Conservation (phyloP, 192 early-diverging fungal species). For the Linnemannia exigua region DNA sequence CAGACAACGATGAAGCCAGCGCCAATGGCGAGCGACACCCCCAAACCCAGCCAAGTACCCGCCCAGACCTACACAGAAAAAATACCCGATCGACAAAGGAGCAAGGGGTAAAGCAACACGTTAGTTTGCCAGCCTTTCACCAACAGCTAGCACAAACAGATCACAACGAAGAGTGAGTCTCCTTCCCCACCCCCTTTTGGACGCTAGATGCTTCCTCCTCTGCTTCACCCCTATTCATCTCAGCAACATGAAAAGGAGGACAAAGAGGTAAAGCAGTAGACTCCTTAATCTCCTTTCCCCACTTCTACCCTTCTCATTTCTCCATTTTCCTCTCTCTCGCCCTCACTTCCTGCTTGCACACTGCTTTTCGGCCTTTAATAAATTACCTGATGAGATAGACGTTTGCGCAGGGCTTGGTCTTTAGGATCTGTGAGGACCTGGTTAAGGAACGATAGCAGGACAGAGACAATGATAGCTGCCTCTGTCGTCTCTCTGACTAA, state of each 20-base stretch:
- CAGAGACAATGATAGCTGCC: slow-evolving; percentile 88
- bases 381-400: slow-evolving; percentile 45
- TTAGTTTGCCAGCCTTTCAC: not conserved
- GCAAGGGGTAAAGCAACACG: not conserved
- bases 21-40: slow-evolving; percentile 78
- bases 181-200: not conserved
- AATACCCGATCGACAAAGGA: slow-evolving; percentile 4
- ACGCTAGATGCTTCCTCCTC: not conserved
- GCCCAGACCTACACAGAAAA: slow-evolving; percentile 76
- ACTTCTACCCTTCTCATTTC: not conserved
- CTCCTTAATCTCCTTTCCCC: not conserved
- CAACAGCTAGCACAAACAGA: not conserved
- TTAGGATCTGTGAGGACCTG: slow-evolving; percentile 28
- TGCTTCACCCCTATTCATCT: not conserved
- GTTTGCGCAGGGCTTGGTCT: slow-evolving; percentile 27
- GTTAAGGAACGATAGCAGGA: slow-evolving; percentile 80
- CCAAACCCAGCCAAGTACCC: slow-evolving; percentile 76
- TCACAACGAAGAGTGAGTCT: not conserved
- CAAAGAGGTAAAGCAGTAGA: not conserved
- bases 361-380: not conserved
- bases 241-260: not conserved
- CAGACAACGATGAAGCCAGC: slow-evolving; percentile 83
- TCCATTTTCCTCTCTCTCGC: not conserved
- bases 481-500: slow-evolving; percentile 91
- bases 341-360: not conserved